phyloP scores from a whole-genome alignment of 257 asterid genomes.

The Marsdenia floribunda region DNA sequence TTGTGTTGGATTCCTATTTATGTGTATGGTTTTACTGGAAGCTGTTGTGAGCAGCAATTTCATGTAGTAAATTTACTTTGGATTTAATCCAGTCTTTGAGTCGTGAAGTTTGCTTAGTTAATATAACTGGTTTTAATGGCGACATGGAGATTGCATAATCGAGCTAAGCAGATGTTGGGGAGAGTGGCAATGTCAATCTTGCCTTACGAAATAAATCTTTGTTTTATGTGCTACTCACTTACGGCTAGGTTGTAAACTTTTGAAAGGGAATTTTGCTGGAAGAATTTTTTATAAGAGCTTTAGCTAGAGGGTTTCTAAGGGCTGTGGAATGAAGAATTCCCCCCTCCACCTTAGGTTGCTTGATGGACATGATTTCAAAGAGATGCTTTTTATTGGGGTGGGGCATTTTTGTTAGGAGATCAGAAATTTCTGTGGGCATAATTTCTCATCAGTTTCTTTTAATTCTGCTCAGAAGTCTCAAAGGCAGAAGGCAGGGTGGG shows the following conservation, averaged over 20 bases:
- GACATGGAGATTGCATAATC: neutral
- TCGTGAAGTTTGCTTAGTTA: neutral
- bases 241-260: neutral
- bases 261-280: neutral
- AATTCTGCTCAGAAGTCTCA: slow-evolving; percentile 59
- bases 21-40: neutral
- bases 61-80: neutral
- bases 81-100: neutral
- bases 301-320: neutral
- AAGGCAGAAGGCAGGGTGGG: slow-evolving; percentile 87
- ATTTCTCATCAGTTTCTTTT: slow-evolving; percentile 12
- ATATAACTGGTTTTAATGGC: neutral
- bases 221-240: neutral
- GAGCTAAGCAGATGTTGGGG: neutral
- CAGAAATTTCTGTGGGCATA: neutral
- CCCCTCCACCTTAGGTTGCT: neutral
- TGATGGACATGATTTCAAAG: neutral
- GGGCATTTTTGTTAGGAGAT: neutral
- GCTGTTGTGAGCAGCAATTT: neutral
- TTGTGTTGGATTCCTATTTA: neutral
- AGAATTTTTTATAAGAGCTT: neutral
- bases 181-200: neutral
- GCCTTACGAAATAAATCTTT: neutral
- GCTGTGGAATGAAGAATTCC: too few relatives aligned
- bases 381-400: neutral